Evolutionary conservation across 768 basidiomycete genomes (phyloP).

Genomic region (Daedalea quercina): DNA sequence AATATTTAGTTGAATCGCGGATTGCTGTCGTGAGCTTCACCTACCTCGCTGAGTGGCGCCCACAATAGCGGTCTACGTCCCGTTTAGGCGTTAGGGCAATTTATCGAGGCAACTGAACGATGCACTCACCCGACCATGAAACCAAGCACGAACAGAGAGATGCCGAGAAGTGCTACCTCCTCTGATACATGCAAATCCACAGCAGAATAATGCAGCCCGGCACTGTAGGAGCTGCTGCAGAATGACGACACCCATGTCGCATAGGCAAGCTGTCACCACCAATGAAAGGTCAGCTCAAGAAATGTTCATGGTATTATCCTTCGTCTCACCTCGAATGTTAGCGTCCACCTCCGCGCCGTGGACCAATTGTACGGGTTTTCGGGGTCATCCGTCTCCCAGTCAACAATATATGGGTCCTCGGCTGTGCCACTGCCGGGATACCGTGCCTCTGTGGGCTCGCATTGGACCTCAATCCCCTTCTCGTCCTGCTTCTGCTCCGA

Average conservation of each 20-base stretch:
- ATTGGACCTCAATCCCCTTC: too few relatives aligned
- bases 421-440: constrained; percentile 42
- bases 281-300: background rate
- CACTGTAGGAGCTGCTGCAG: constrained; percentile 50
- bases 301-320: background rate
- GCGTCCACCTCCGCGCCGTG: constrained; percentile 40
- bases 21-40: too few relatives aligned
- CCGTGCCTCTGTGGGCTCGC: background rate
- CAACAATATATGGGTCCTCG: constrained; percentile 46
- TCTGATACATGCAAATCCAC: constrained; percentile 42
- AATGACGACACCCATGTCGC: constrained; percentile 55
- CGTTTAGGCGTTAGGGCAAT: background rate
- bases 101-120: background rate
- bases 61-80: constrained; percentile 41
- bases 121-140: constrained; percentile 47
- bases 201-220: constrained; percentile 39
- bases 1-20: too few relatives aligned
- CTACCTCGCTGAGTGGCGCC: constrained; percentile 54
- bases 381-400: constrained; percentile 44
- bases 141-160: constrained; percentile 58
- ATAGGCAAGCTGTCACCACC: constrained; percentile 27
- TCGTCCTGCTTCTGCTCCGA: background rate
- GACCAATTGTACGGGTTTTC: constrained; percentile 56
- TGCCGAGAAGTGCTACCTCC: constrained; percentile 48
- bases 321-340: constrained; percentile 40